These are phyloP conservation scores for Erodium moschatum DNA, from an alignment of 441 rosid species.

Conservation along the genomic window DNA sequence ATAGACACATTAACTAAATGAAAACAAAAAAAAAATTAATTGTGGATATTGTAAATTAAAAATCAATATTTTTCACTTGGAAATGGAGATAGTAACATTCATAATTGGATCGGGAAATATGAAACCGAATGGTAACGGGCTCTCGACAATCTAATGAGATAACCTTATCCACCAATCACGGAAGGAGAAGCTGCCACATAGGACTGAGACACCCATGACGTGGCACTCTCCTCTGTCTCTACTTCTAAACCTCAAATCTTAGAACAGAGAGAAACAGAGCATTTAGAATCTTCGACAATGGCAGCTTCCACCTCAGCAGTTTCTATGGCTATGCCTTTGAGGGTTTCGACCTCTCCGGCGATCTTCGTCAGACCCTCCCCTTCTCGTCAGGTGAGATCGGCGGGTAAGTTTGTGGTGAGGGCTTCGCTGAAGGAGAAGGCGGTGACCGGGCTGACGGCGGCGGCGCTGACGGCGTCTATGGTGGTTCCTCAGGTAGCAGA, in stretches of 20 bases:
- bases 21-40: too few species aligned
- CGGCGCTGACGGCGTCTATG: constrained; percentile 31
- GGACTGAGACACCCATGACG: constrained; percentile 9
- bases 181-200: constrained; percentile 47
- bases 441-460: constrained; percentile 32
- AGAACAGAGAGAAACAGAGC: too few species aligned
- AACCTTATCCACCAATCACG: constrained; percentile 49
- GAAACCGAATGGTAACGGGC: not conserved
- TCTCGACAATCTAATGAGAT: constrained; percentile 27
- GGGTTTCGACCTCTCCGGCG: constrained; percentile 24
- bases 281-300: not conserved
- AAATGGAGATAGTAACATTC: not conserved
- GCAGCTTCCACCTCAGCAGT: constrained; percentile 68
- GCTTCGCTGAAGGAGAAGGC: constrained; percentile 69
- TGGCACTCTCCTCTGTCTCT: constrained; percentile 28
- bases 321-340: constrained; percentile 56
- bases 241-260: not conserved
- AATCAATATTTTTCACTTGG: too few species aligned
- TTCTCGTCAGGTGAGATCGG: not conserved
- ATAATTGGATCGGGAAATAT: not conserved
- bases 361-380: constrained; percentile 25
- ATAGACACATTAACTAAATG: too few species aligned
- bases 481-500: constrained; percentile 31
- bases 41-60: too few species aligned
- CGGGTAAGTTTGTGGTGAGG: constrained; percentile 34